These are phyloP conservation scores for Penicillium cinerascens DNA, from an alignment of 495 filamentous ascomycete genomes.

Conservation along the genomic window DNA sequence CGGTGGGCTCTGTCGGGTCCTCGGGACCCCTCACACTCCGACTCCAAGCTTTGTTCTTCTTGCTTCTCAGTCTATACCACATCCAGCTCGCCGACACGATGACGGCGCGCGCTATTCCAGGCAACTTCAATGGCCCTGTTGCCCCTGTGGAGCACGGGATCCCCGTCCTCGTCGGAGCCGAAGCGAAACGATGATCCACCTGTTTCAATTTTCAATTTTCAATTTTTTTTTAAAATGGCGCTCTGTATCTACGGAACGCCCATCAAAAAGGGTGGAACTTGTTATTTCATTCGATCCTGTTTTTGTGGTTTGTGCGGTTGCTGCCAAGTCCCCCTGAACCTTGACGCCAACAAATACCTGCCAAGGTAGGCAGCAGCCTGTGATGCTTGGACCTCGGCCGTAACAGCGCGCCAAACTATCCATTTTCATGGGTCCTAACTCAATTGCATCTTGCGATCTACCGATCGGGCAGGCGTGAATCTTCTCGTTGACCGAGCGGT, in stretches of 20 bases:
- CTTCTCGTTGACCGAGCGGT: neutral
- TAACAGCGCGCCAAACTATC: slow-evolving; percentile 5
- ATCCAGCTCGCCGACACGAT: slow-evolving; percentile 5
- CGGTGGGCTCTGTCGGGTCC: slow-evolving; percentile 1
- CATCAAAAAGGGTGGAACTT: slow-evolving; percentile 2
- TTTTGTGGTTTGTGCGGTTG: neutral
- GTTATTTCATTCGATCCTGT: slow-evolving; percentile 2
- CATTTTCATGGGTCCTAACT: neutral
- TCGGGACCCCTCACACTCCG: slow-evolving; percentile 8
- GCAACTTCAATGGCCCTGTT: neutral
- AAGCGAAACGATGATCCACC: neutral
- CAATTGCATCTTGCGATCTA: slow-evolving; percentile 1
- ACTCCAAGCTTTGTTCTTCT: slow-evolving; percentile 4
- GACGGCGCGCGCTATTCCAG: slow-evolving; percentile 4
- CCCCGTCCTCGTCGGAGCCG: slow-evolving; percentile 4
- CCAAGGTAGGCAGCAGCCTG: slow-evolving; percentile 11
- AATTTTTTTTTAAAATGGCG: neutral
- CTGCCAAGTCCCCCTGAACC: slow-evolving; percentile 1
- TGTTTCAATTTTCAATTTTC: neutral
- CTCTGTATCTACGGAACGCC: slow-evolving; percentile 1
- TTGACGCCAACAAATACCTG: neutral
- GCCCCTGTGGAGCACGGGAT: neutral
- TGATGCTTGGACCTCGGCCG: slow-evolving; percentile 3
- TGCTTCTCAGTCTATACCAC: slow-evolving; percentile 1
- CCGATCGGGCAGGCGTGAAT: neutral